A percentile compares a stretch with the other conserved stretches of the same genome.
phyloP scores from a whole-genome alignment of 2,329 filamentous ascomycete genomes.

The Aureobasidium mangrovei region DNA sequence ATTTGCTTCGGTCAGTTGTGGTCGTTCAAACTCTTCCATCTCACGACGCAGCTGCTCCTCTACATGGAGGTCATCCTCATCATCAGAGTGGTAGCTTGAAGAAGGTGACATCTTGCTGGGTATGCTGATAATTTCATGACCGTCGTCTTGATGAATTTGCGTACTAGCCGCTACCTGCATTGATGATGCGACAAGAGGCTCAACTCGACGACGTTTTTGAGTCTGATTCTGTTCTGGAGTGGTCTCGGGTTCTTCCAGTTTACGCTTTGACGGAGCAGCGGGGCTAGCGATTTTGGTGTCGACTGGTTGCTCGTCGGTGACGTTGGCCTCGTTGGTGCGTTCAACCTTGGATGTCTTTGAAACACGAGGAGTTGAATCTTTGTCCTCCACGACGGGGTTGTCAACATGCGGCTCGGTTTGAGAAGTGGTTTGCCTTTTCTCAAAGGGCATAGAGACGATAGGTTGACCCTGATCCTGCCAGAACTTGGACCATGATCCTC shows the following conservation, averaged over 20 bases:
- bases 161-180: neutral
- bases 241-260: neutral
- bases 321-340: neutral
- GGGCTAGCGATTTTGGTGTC: neutral
- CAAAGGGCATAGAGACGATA: neutral
- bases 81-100: conserved; percentile 4
- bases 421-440: neutral
- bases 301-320: too few relatives aligned
- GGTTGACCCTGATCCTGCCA: conserved; percentile 10
- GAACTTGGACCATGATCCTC: conserved; percentile 1
- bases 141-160: neutral
- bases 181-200: neutral
- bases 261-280: neutral
- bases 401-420: neutral
- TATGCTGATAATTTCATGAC: neutral
- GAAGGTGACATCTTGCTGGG: neutral
- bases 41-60: conserved; percentile 10
- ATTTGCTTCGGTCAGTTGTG: conserved; percentile 26
- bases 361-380: neutral
- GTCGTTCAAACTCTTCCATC: neutral
- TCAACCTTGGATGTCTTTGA: neutral
- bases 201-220: neutral
- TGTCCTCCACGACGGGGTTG: neutral
- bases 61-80: neutral
- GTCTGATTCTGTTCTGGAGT: neutral